Evolutionary conservation across 2,329 filamentous ascomycete species (phyloP).

Genomic region (Domatiomyces catenatus): DNA sequence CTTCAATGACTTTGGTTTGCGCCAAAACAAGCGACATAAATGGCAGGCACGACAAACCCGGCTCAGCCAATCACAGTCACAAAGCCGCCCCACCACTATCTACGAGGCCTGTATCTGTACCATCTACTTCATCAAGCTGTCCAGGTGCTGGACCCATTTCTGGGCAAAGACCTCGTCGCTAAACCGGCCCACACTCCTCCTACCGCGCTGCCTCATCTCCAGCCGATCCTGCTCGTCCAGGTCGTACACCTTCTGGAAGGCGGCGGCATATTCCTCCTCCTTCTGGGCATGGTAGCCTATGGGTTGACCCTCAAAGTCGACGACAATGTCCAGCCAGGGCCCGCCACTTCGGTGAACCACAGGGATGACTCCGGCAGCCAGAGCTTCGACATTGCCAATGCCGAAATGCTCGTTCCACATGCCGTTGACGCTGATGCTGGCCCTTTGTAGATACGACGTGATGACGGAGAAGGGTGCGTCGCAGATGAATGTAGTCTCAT

Average conservation of each 20-base stretch:
- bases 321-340: slow-evolving; percentile 84
- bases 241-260: slow-evolving; percentile 60
- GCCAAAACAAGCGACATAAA: neutral
- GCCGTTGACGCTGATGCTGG: slow-evolving; percentile 79
- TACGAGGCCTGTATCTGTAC: no score
- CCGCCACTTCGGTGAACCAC: slow-evolving; percentile 91
- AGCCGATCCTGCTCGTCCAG: slow-evolving; percentile 46
- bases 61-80: neutral
- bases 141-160: slow-evolving; percentile 63
- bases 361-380: slow-evolving; percentile 80
- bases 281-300: slow-evolving; percentile 81
- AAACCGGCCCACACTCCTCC: slow-evolving; percentile 66
- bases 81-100: no score
- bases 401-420: slow-evolving; percentile 99
- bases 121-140: slow-evolving; percentile 44
- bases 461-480: slow-evolving; percentile 84
- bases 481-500: slow-evolving; percentile 71
- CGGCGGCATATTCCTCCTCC: slow-evolving; percentile 60
- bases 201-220: slow-evolving; percentile 59
- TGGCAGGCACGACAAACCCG: neutral
- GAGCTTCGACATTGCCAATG: slow-evolving; percentile 95
- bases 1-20: neutral
- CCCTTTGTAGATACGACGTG: slow-evolving; percentile 58
- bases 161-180: slow-evolving; percentile 71
- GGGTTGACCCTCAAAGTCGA: slow-evolving; percentile 58